Evolutionary conservation across 176 grass and related monocot species (phyloP).

Genomic region (Rhynchospora tenuis): DNA sequence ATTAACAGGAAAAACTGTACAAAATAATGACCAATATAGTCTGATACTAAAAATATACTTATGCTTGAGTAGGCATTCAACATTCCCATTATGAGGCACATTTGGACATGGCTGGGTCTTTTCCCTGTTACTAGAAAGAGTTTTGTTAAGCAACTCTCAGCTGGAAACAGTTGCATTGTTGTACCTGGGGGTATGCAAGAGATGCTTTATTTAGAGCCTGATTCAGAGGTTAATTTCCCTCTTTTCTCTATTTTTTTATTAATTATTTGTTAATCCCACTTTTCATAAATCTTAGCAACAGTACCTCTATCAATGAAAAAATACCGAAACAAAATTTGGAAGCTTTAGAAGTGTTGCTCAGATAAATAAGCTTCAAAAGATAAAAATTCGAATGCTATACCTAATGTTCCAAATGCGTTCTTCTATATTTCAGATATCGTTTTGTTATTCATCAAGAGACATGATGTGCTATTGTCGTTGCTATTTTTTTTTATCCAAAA

Average conservation of each 20-base stretch:
- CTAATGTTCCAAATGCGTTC: too few species aligned
- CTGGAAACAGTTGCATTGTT: conserved; percentile 66
- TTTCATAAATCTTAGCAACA: neutral
- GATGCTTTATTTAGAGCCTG: conserved; percentile 87
- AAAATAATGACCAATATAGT: neutral
- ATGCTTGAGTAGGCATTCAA: conserved; percentile 62
- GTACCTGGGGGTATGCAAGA: conserved; percentile 87
- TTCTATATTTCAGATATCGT: too few species aligned
- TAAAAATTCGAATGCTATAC: too few species aligned
- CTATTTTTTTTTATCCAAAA: neutral
- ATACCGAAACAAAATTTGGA: too few species aligned
- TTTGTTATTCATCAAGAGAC: too few species aligned
- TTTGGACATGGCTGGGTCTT: conserved; percentile 82
- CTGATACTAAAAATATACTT: neutral
- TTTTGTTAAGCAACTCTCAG: conserved; percentile 51
- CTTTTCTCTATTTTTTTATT: neutral
- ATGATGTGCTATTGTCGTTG: too few species aligned
- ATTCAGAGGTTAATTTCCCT: conserved; percentile 50
- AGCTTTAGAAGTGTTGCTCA: too few species aligned
- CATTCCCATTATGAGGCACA: conserved; percentile 82
- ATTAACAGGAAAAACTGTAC: neutral
- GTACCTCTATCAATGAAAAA: too few species aligned
- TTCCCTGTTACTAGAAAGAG: conserved; percentile 64
- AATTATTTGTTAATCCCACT: neutral
- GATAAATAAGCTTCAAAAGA: too few species aligned